Conservation (phyloP, 2,329 filamentous ascomycete species). For the Aureobasidium subglaciale region DNA sequence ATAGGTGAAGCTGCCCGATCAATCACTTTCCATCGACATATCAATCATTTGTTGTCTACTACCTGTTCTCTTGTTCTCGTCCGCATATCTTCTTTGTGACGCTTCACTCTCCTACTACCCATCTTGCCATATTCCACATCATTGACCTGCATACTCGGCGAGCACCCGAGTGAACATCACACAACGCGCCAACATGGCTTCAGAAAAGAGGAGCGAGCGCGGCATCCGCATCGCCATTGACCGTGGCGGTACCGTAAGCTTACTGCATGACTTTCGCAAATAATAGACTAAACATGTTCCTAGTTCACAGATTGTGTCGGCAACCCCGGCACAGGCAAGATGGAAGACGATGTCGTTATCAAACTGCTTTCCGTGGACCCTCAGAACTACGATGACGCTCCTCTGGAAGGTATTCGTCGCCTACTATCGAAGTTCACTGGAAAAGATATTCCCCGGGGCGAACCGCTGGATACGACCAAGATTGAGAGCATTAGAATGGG, state of each 20-base stretch:
- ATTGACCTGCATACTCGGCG: background rate
- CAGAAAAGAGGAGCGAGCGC: conserved; percentile 33
- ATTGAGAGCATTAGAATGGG: conserved; percentile 95
- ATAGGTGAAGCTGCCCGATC: background rate
- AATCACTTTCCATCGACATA: background rate
- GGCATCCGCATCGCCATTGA: conserved; percentile 69
- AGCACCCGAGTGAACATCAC: background rate
- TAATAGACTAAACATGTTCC: no score
- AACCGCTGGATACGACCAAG: conserved; percentile 69
- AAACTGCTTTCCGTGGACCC: conserved; percentile 89
- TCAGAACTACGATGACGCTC: conserved; percentile 82
- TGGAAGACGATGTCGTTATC: conserved; percentile 70
- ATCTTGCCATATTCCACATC: background rate
- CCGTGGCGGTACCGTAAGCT: conserved; percentile 56
- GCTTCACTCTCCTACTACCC: background rate
- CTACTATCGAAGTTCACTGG: conserved; percentile 72
- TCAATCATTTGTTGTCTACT: background rate
- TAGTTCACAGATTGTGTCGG: conserved; percentile 83
- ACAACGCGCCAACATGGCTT: conserved; percentile 13
- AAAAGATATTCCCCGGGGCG: conserved; percentile 69
- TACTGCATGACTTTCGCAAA: no score
- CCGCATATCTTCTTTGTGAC: no score
- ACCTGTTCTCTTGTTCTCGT: no score
- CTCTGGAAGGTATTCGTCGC: conserved; percentile 81
- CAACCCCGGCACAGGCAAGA: conserved; percentile 61